phyloP scores from a whole-genome alignment of 2,329 filamentous ascomycete genomes.

The Capronia epimyces region DNA sequence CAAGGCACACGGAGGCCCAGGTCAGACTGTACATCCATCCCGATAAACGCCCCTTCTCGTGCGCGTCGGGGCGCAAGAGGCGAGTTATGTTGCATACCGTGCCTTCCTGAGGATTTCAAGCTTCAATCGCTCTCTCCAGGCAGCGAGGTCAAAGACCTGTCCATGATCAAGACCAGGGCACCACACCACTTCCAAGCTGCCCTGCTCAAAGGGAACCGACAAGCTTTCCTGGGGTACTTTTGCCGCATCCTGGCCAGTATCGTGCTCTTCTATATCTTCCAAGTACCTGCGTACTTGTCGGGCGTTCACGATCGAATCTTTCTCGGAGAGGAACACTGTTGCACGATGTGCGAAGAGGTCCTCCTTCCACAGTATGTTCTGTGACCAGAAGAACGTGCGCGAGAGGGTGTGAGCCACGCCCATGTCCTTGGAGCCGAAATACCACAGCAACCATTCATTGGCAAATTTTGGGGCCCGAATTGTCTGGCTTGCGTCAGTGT shows the following conservation, averaged over 20 bases:
- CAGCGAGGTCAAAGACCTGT: constrained; percentile 4
- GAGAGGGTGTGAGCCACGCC: constrained; percentile 60
- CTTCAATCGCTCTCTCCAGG: constrained; percentile 8
- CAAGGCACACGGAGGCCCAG: too few relatives aligned
- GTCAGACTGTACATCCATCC: too few relatives aligned
- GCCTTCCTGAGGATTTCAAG: constrained; percentile 5
- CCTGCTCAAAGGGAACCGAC: not conserved
- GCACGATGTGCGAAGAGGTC: constrained; percentile 10
- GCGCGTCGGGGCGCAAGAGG: too few relatives aligned
- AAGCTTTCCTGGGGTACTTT: too few relatives aligned
- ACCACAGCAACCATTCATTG: constrained; percentile 67
- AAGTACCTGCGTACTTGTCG: constrained; percentile 8
- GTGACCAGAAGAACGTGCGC: constrained; percentile 65
- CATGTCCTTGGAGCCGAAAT: constrained; percentile 63
- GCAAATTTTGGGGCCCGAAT: constrained; percentile 47
- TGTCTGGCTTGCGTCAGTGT: constrained; percentile 34
- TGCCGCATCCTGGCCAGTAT: too few relatives aligned
- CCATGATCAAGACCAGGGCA: constrained; percentile 12
- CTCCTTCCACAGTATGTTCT: constrained; percentile 59
- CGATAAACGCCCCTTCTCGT: too few relatives aligned
- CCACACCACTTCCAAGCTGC: constrained; percentile 9
- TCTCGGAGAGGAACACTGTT: constrained; percentile 18
- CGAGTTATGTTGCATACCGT: not conserved
- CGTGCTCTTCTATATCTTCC: not conserved
- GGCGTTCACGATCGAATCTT: constrained; percentile 19